These are phyloP conservation scores for Penium margaritaceum DNA, from an alignment of 139 green algal species.

Conservation along the genomic window DNA sequence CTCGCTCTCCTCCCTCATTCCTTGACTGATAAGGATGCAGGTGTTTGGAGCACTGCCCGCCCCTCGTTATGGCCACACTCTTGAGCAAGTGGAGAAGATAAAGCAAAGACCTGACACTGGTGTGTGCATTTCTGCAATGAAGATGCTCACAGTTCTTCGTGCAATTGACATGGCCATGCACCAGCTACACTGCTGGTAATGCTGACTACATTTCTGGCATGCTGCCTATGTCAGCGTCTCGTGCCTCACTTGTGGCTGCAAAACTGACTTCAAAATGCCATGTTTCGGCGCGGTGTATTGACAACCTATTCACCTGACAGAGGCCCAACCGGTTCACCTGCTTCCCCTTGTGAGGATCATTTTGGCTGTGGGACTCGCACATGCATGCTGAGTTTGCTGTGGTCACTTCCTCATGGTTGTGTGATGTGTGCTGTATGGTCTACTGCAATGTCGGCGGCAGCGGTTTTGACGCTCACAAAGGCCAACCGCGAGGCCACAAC, in stretches of 20 bases:
- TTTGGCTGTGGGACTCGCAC: too few species aligned
- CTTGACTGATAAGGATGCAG: too few species aligned
- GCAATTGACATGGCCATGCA: too few species aligned
- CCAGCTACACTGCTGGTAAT: not conserved
- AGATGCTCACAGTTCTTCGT: too few species aligned
- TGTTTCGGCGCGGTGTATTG: not conserved
- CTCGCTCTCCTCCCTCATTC: too few species aligned
- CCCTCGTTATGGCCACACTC: constrained; percentile 26
- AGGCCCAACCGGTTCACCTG: not conserved
- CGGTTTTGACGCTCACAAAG: constrained; percentile 30
- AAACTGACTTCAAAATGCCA: not conserved
- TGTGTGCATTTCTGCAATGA: too few species aligned
- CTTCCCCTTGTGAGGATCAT: too few species aligned
- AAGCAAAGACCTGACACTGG: constrained; percentile 42
- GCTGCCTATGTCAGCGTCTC: not conserved
- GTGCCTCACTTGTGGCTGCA: not conserved
- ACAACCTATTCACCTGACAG: not conserved
- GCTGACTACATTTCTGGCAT: not conserved
- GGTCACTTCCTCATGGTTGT: constrained; percentile 2
- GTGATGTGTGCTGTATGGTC: too few species aligned
- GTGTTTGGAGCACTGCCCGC: constrained; percentile 38
- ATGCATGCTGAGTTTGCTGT: not conserved
- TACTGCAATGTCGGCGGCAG: constrained; percentile 17
- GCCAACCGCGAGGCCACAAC: constrained; percentile 29
- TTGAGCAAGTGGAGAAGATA: constrained; percentile 35